Percentiles rank a stretch among this genome's conserved stretches.
Evolutionary conservation across 2,329 filamentous ascomycete species (phyloP).

Genomic region (Verticillium klebahnii): DNA sequence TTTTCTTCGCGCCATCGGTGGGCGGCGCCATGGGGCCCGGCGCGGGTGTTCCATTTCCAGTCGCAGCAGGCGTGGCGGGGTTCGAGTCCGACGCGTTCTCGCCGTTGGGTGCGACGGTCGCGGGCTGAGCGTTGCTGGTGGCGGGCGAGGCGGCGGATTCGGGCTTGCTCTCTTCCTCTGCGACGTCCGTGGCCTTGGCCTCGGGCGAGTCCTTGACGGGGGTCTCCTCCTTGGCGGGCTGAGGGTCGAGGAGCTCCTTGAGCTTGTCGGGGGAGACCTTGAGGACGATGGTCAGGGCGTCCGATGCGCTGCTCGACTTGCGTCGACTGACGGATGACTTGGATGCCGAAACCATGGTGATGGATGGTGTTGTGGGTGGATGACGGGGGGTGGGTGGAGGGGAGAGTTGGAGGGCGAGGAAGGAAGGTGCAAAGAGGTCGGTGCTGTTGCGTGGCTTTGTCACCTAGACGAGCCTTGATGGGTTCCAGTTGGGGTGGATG

Average conservation of each 20-base stretch:
- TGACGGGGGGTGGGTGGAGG: background rate
- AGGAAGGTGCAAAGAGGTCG: background rate
- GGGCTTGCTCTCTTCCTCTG: constrained; percentile 15
- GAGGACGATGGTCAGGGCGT: constrained; percentile 38
- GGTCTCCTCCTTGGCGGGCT: constrained; percentile 37
- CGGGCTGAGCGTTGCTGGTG: constrained; percentile 23
- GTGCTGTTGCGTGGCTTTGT: background rate
- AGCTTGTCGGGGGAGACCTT: constrained; percentile 47
- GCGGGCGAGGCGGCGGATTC: background rate
- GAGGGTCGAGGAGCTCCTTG: constrained; percentile 42
- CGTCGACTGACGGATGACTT: constrained; percentile 11
- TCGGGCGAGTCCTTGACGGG: constrained; percentile 34
- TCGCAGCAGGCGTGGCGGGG: constrained; percentile 52
- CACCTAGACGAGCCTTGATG: background rate
- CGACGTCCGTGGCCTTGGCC: background rate
- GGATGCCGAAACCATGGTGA: constrained; percentile 11
- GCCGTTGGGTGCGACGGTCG: constrained; percentile 38
- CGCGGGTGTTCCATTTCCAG: constrained; percentile 43
- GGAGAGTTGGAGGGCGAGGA: background rate
- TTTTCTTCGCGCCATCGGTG: constrained; percentile 64
- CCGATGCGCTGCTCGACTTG: constrained; percentile 14
- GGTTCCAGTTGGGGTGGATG: background rate
- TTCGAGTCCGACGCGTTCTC: constrained; percentile 58
- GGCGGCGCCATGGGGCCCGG: constrained; percentile 57
- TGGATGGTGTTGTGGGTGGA: background rate